These are phyloP conservation scores for Mucor lusitanicus DNA, from an alignment of 371 early-diverging fungal species.

Conservation along the genomic window DNA sequence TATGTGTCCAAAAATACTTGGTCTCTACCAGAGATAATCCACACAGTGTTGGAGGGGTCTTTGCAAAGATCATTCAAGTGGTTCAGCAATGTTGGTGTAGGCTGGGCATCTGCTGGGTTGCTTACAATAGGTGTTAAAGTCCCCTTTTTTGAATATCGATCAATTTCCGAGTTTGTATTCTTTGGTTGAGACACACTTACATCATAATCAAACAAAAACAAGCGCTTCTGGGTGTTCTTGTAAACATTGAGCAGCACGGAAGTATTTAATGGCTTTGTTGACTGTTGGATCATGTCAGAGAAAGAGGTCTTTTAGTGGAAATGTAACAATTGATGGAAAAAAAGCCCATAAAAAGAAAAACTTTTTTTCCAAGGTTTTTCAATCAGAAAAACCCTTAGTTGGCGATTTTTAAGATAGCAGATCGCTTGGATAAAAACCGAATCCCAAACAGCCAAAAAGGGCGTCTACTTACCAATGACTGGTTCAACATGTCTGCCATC, in stretches of 20 bases:
- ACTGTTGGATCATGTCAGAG: not conserved
- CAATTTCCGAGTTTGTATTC: not conserved
- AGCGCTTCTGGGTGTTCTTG: slow-evolving; percentile 17
- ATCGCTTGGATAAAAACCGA: not conserved
- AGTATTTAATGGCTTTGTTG: slow-evolving; percentile 17
- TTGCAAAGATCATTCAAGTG: slow-evolving; percentile 64
- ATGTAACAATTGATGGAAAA: slow-evolving; percentile 1
- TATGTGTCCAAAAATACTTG: slow-evolving; percentile 61
- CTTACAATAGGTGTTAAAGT: slow-evolving; percentile 82
- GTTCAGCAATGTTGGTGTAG: slow-evolving; percentile 67
- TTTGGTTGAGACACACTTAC: slow-evolving; percentile 10
- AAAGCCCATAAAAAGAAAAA: slow-evolving; percentile 3
- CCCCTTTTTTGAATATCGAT: slow-evolving; percentile 45
- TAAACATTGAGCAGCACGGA: slow-evolving; percentile 15
- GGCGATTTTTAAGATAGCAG: slow-evolving; percentile 2
- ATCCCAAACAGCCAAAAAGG: not conserved
- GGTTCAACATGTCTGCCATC: not conserved
- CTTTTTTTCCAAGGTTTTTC: slow-evolving; percentile 8
- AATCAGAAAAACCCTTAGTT: not conserved
- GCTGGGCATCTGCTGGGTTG: slow-evolving; percentile 76
- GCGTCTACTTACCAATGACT: not conserved
- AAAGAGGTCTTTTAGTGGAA: not conserved
- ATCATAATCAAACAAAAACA: slow-evolving; percentile 30
- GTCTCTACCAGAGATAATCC: slow-evolving; percentile 90
- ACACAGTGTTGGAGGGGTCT: slow-evolving; percentile 85